Evolutionary conservation across 2,329 filamentous ascomycete genomes (phyloP).

Genomic region (Sclerotinia spermophila): DNA sequence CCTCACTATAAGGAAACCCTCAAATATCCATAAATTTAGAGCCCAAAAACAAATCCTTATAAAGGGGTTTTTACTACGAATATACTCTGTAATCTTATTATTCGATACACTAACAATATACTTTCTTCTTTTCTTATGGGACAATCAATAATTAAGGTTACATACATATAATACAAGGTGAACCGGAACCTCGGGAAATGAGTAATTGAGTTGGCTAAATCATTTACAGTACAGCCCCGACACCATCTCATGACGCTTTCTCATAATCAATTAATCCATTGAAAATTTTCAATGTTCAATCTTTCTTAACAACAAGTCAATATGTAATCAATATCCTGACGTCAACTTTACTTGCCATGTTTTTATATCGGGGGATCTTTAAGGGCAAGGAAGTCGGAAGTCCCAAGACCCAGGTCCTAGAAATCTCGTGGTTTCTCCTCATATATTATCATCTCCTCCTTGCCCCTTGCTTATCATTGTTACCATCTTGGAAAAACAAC

Average conservation of each 20-base stretch:
- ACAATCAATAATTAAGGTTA: neutral
- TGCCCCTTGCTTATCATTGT: neutral
- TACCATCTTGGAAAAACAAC: constrained; percentile 8
- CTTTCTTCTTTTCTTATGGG: too few relatives aligned
- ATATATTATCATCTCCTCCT: neutral
- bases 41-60: too few relatives aligned
- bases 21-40: too few relatives aligned
- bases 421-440: neutral
- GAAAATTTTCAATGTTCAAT: too few relatives aligned
- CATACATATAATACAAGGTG: too few relatives aligned
- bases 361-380: neutral
- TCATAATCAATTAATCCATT: neutral
- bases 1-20: too few relatives aligned
- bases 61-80: too few relatives aligned
- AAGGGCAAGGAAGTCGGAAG: neutral
- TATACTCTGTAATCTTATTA: too few relatives aligned
- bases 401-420: neutral
- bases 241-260: neutral
- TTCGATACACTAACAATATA: too few relatives aligned
- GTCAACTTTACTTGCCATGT: constrained; percentile 2
- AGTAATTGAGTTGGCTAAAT: neutral
- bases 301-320: too few relatives aligned
- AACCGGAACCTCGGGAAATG: neutral
- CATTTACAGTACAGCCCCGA: neutral
- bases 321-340: constrained; percentile 13